Base-by-base conservation (phyloP, 495 filamentous ascomycete genomes). In the Talaromyces borbonicus region DNA sequence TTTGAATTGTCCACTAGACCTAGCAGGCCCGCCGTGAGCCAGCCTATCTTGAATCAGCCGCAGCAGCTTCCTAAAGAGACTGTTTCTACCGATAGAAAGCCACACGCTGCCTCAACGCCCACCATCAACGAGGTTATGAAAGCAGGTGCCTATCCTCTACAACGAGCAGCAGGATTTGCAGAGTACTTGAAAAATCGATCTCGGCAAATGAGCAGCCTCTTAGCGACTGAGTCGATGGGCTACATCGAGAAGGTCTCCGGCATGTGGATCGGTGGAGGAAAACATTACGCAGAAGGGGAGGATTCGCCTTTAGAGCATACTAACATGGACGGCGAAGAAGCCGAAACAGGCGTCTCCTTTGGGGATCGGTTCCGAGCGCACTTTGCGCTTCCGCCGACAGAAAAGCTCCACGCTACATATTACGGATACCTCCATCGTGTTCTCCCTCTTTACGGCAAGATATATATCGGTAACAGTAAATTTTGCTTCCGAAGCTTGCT, bases 201-300 rank as follows among this genome's bases (percentile, higher is more conserved):
- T 20, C 84, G 83, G 46, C 77, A 80, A 30, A 89, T 97, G 81
- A 90, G 87, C 48, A 87, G 68, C 47, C 70, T 96, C 20, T 59
- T 98, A 18, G 88, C 93, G 24, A 86, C 84, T 2, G 89, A 96
- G 56, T 93, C 92, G 2, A 97, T 95, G 87, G 87, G 87, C 14
- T 98, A 98, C 59, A 80, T 95, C 23, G 90, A 94, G 54, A 95
- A 95, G 57, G 90, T 97, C 0, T 95, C 90, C 3, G 92, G 88
- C 29, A 97, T 97, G 86, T 93, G 92, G 84, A 82, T 87, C 46
- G 92, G 92, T 24, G 86, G 87, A 14, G 81, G 83, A 56, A 85
- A 80, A 55, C 92, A 98, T 61, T 98, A 96, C 53, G 77, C 82
- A 15, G 84, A 90, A 24, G 74, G 75, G 2, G 75, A 84, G 56